These are phyloP conservation scores for Alternaria novae-zelandiae DNA, from an alignment of 2,329 filamentous ascomycete species.

Conservation along the genomic window DNA sequence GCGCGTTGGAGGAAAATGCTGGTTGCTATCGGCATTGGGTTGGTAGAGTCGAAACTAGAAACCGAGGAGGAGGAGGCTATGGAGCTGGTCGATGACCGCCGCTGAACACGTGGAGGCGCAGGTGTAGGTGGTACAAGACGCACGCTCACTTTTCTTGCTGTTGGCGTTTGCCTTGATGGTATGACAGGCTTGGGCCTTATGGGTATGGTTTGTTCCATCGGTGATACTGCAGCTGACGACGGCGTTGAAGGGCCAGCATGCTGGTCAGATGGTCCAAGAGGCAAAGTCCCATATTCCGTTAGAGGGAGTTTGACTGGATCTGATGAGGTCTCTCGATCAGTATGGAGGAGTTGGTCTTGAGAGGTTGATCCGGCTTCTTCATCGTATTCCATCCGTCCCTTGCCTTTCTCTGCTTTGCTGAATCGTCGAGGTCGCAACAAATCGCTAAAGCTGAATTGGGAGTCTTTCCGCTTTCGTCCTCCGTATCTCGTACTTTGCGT, in stretches of 20 bases:
- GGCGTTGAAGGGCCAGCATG: neutral
- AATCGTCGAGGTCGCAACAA: neutral
- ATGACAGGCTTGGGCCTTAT: neutral
- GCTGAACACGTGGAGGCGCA: neutral
- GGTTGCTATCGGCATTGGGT: neutral
- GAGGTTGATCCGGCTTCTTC: neutral
- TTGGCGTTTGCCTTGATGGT: neutral
- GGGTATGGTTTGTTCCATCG: neutral
- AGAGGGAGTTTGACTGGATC: neutral
- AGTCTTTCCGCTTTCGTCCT: conserved; percentile 9
- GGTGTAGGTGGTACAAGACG: neutral
- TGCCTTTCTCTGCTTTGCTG: conserved; percentile 11
- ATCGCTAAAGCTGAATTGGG: neutral
- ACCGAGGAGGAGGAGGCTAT: neutral
- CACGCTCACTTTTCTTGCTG: neutral
- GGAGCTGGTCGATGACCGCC: neutral
- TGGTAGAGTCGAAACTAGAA: neutral
- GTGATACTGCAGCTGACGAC: neutral
- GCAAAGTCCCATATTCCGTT: neutral
- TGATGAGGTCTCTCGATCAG: neutral
- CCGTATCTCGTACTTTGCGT: neutral
- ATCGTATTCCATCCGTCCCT: neutral
- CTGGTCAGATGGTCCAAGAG: neutral
- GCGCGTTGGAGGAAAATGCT: neutral
- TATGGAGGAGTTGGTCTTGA: neutral